Evolutionary conservation across 2,329 filamentous ascomycete genomes (phyloP).

Genomic region (Diaporthe capsici): DNA sequence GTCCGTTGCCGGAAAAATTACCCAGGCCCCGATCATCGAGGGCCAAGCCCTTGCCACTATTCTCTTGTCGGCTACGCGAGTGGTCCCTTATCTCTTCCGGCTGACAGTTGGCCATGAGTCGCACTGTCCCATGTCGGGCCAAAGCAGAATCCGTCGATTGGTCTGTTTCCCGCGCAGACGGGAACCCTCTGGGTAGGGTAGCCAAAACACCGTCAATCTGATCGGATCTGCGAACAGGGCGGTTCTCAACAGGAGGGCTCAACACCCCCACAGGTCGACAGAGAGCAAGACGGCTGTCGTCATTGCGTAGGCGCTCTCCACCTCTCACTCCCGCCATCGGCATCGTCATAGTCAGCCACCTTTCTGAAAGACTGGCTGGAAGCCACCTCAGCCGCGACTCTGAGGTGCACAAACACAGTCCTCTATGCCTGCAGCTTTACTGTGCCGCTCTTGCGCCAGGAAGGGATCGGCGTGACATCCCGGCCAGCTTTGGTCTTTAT

Average conservation of each 20-base stretch:
- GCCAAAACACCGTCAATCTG: neutral
- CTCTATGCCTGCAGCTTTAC: conserved; percentile 16
- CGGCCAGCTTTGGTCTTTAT: conserved; percentile 34
- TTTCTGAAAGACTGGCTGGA: conserved; percentile 17
- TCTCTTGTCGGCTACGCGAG: conserved; percentile 3
- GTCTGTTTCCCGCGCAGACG: neutral
- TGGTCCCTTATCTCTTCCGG: conserved; percentile 20
- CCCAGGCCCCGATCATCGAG: neutral
- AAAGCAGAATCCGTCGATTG: conserved; percentile 5
- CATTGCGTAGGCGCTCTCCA: conserved; percentile 20
- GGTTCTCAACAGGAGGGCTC: conserved; percentile 2
- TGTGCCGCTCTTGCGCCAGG: conserved; percentile 28
- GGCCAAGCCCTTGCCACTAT: neutral
- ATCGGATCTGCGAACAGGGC: conserved; percentile 13
- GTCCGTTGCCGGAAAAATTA: neutral
- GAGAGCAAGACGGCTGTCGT: conserved; percentile 24
- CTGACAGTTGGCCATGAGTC: conserved; percentile 16
- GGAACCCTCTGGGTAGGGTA: neutral
- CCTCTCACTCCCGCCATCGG: conserved; percentile 30
- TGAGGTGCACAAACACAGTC: conserved; percentile 39
- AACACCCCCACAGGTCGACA: neutral
- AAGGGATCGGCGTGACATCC: conserved; percentile 29
- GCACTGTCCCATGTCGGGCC: conserved; percentile 13
- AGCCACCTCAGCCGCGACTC: conserved; percentile 24
- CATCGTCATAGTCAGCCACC: conserved; percentile 40